Evolutionary conservation across 2,329 filamentous ascomycete species (phyloP).

Genomic region (Cordyceps militaris): DNA sequence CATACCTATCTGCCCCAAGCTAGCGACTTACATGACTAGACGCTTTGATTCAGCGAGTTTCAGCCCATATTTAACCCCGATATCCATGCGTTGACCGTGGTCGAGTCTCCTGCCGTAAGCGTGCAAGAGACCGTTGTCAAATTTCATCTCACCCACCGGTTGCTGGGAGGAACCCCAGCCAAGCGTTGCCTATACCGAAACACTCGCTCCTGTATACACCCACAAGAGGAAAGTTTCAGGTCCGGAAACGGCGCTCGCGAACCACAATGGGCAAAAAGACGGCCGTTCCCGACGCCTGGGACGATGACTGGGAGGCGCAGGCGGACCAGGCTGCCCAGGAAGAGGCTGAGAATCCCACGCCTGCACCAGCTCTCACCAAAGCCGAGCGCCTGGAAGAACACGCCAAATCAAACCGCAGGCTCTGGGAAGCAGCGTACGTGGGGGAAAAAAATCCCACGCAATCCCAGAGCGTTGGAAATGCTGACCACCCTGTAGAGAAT

Average conservation of each 20-base stretch:
- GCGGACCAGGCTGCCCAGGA: constrained; percentile 52
- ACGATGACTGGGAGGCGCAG: constrained; percentile 79
- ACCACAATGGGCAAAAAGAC: constrained; percentile 20
- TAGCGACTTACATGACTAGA: not conserved
- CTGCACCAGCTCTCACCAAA: constrained; percentile 50
- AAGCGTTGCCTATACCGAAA: not conserved
- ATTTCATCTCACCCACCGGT: not conserved
- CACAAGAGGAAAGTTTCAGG: not conserved
- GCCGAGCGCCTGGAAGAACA: constrained; percentile 75
- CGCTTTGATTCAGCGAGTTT: not conserved
- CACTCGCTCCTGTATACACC: not conserved
- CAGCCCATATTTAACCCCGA: not conserved
- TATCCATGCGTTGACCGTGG: constrained; percentile 11
- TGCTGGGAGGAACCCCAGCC: not conserved
- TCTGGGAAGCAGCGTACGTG: constrained; percentile 83
- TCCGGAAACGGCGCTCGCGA: not conserved
- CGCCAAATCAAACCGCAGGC: constrained; percentile 71
- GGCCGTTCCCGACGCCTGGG: constrained; percentile 71
- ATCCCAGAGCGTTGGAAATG: not conserved
- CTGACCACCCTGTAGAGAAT: constrained; percentile 47
- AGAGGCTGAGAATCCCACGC: constrained; percentile 26
- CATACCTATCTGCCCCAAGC: not conserved
- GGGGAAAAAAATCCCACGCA: constrained; percentile 3
- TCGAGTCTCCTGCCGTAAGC: constrained; percentile 10
- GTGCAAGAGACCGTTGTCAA: constrained; percentile 7